Evolutionary conservation across 2,329 filamentous ascomycete genomes (phyloP).

Genomic region (Colletotrichum salicis): DNA sequence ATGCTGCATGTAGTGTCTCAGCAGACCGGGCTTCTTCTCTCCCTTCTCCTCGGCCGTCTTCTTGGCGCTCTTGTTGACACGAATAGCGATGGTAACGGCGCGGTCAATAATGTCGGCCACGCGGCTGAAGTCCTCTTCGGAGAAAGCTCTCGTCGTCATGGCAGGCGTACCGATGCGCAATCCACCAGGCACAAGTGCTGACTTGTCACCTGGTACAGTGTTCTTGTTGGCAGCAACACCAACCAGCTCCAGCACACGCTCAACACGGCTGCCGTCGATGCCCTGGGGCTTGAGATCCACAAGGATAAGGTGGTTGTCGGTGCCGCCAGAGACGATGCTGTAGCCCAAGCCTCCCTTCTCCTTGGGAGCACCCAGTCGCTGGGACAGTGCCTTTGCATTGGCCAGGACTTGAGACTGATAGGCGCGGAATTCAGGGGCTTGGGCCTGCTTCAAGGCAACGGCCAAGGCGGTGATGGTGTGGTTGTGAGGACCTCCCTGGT

Average conservation of each 20-base stretch:
- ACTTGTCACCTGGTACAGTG: slow-evolving; percentile 94
- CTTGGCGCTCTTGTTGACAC: slow-evolving; percentile 78
- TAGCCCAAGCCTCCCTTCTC: slow-evolving; percentile 84
- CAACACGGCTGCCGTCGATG: slow-evolving; percentile 89
- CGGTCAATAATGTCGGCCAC: slow-evolving; percentile 89
- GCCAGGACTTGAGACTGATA: slow-evolving; percentile 92
- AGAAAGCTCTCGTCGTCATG: slow-evolving; percentile 97
- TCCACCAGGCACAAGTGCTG: slow-evolving; percentile 91
- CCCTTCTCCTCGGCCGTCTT: slow-evolving; percentile 75
- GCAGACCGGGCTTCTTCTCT: slow-evolving; percentile 71
- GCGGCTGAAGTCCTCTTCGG: slow-evolving; percentile 85
- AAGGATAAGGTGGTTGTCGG: slow-evolving; percentile 96
- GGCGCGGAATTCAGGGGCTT: slow-evolving; percentile 86
- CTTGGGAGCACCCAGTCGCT: slow-evolving; percentile 72
- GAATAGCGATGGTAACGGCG: slow-evolving; percentile 80
- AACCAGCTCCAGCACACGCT: slow-evolving; percentile 89
- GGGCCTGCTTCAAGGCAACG: slow-evolving; percentile 93
- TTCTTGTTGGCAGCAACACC: slow-evolving; percentile 99
- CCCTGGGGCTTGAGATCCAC: slow-evolving; percentile 89
- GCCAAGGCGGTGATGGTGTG: slow-evolving; percentile 97
- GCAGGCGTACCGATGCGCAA: slow-evolving; percentile 94
- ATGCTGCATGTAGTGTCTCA: slow-evolving; percentile 75
- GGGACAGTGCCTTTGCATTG: slow-evolving; percentile 89
- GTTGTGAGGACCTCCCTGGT: slow-evolving; percentile 98
- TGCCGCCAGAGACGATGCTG: slow-evolving; percentile 91